Conservation (phyloP, 371 early-diverging fungal species). For the Mucor indicus region DNA sequence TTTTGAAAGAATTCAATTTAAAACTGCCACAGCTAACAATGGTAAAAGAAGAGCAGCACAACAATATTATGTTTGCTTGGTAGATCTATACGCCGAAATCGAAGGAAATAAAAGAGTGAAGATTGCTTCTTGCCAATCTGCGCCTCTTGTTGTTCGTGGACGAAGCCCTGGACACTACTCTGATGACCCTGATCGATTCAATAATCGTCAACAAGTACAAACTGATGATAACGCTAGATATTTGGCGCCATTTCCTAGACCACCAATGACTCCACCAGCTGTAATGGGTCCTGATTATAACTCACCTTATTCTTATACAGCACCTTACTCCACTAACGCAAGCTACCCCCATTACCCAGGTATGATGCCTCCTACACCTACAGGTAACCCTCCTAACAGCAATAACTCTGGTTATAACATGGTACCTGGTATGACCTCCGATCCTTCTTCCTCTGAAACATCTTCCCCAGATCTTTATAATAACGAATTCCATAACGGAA, state of each 20-base stretch:
- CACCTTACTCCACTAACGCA: constrained; percentile 14
- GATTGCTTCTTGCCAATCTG: constrained; percentile 74
- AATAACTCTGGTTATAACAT: constrained; percentile 16
- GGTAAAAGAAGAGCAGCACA: constrained; percentile 87
- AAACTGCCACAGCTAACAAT: constrained; percentile 92
- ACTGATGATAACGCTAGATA: background rate
- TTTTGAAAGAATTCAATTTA: constrained; percentile 95
- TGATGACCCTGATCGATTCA: constrained; percentile 53
- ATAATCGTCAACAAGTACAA: too few species aligned
- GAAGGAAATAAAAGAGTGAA: constrained; percentile 46
- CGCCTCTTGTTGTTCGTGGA: constrained; percentile 91
- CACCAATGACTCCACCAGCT: constrained; percentile 29
- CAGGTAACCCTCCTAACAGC: constrained; percentile 14
- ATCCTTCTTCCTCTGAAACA: constrained; percentile 34
- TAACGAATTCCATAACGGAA: constrained; percentile 14
- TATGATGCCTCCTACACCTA: constrained; percentile 23
- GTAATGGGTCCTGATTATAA: constrained; percentile 25
- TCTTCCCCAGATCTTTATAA: constrained; percentile 37
- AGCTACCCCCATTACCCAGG: constrained; percentile 19
- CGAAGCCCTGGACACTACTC: constrained; percentile 91
- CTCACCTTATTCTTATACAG: constrained; percentile 24
- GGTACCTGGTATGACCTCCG: constrained; percentile 32
- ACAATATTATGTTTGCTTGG: constrained; percentile 80
- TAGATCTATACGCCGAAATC: constrained; percentile 69
- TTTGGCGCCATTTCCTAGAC: constrained; percentile 27